phyloP scores from a whole-genome alignment of 179 eudicot species.

The Vitellaria paradoxa region DNA sequence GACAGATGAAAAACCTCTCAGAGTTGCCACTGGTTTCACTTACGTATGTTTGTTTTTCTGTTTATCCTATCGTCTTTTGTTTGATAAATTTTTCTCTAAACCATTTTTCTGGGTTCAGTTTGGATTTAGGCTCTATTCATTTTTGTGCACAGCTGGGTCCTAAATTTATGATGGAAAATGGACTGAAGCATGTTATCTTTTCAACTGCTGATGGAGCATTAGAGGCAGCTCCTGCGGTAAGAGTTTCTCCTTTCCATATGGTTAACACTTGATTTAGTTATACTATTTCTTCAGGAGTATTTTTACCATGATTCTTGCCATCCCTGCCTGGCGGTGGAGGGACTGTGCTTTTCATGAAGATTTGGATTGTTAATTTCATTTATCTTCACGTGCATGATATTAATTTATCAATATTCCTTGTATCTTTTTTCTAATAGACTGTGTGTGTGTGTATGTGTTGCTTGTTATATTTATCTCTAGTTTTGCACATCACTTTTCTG shows the following conservation, averaged over 20 bases:
- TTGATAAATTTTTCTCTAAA: background rate
- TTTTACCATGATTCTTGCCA: background rate
- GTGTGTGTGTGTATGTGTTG: background rate
- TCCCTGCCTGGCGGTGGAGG: background rate
- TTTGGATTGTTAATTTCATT: background rate
- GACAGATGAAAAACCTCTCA: constrained; percentile 87
- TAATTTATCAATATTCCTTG: background rate
- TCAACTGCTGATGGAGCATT: constrained; percentile 98
- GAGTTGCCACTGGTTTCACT: constrained; percentile 95
- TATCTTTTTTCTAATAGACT: background rate
- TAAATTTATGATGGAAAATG: constrained; percentile 83
- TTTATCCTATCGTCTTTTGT: constrained; percentile 1
- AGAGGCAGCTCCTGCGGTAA: constrained; percentile 99
- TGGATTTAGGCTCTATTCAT: constrained; percentile 9
- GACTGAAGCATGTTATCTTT: constrained; percentile 73
- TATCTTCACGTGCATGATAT: background rate
- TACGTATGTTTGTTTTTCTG: constrained; percentile 47
- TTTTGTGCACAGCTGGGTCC: constrained; percentile 69
- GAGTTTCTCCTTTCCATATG: constrained; percentile 15
- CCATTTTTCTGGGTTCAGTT: background rate
- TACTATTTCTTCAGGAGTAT: background rate
- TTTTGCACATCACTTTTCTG: background rate
- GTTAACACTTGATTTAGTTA: background rate
- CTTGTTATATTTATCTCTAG: background rate
- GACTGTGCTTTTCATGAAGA: background rate